Evolutionary conservation across 192 early-diverging fungal species (phyloP).

Genomic region (Umbelopsis ramanniana): DNA sequence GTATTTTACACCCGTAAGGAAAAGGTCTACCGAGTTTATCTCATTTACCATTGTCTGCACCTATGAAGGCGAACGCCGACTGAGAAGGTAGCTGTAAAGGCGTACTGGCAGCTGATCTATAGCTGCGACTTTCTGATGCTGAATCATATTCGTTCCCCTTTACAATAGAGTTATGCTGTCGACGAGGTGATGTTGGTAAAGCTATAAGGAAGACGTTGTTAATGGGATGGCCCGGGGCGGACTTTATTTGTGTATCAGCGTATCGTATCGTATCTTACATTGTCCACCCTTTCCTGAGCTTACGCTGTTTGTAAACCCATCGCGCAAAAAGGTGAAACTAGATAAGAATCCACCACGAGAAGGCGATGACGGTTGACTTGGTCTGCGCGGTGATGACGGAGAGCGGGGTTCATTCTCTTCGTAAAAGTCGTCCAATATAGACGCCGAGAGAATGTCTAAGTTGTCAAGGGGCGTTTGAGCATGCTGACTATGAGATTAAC

Average conservation of each 20-base stretch:
- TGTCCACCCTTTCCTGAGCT: neutral
- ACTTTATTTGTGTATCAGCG: neutral
- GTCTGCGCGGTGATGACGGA: neutral
- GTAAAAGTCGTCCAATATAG: slow-evolving; percentile 20
- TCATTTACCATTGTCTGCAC: neutral
- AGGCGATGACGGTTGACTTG: neutral
- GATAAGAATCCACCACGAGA: slow-evolving; percentile 11
- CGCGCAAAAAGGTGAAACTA: slow-evolving; percentile 9
- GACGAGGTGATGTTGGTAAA: neutral
- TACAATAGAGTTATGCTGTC: neutral
- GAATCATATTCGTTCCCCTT: neutral
- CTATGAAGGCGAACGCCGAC: slow-evolving; percentile 1
- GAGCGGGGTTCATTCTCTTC: slow-evolving; percentile 7
- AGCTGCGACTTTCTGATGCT: neutral
- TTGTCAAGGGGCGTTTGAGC: neutral
- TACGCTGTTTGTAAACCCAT: neutral
- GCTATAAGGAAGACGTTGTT: neutral
- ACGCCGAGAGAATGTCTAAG: slow-evolving; percentile 18
- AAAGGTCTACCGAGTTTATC: no score
- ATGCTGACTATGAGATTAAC: no score
- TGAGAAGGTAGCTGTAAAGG: neutral
- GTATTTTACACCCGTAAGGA: no score
- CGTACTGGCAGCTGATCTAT: no score
- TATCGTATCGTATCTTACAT: neutral
- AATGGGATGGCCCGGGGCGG: neutral